Base-by-base conservation (phyloP, 148 eudicot species). In the Polygonum aviculare region DNA sequence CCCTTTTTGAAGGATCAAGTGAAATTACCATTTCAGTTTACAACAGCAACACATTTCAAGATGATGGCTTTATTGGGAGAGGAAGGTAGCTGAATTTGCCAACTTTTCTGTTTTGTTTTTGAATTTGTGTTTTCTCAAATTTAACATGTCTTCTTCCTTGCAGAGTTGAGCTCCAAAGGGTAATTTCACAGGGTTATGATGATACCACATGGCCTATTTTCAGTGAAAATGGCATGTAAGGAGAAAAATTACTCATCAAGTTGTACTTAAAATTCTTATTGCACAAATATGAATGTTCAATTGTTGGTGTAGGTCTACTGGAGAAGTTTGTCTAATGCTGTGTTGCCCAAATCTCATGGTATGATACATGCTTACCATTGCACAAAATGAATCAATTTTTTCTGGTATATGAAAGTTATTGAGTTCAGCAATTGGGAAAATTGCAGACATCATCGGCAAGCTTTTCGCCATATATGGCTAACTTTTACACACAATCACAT, bases 241-340 rank as follows among this genome's bases (percentile, higher is more conserved):
- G 3, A 16, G 4, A 3, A 74, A 74, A 45, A 41, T 0, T 72
- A 14, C 75, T 19, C 52, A 19, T 72, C 35, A 26, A 19, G 44
- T 8, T 19, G n/a, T 45, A 14, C 22, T 16, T 5, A 31, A 26
- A 26, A 12, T 38, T 35, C 48, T 22, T 38, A 4, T 38, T 35
- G 6, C 21, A 69, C 36, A 36, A 14, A 41, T 22, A 10, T 22
- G 50, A 72, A 19, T 19, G 35, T 45, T 45, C 10, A 15, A 45
- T 72, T 45, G 19, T 45, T 14, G 36, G n/a, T 72, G 33, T 48
- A 72, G 75, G 54, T 44, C 35, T 41, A 48, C 75, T 14, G 75
- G 75, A 72, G 75, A 72, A 72, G 75, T 72, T 72, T 72, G 75
- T 72, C n/a, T 72, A 21, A 72, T 72, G 54, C 33, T 72, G 35